A percentile compares a stretch with the other conserved stretches of the same genome.
Evolutionary conservation across 805 yeast species (phyloP).

Genomic region (Saturnispora ahearnii): DNA sequence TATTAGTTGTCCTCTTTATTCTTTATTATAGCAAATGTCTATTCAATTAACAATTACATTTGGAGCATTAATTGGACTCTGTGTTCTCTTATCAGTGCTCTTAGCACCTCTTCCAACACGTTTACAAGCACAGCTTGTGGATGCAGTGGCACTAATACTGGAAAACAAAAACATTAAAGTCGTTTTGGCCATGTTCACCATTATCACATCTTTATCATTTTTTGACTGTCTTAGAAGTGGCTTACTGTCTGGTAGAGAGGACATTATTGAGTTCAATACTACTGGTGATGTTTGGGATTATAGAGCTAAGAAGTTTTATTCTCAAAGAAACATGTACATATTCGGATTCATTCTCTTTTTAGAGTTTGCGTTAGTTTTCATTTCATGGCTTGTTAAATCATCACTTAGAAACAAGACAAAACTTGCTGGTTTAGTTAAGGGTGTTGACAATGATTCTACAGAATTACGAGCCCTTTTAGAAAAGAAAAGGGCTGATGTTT

Average conservation of each 20-base stretch:
- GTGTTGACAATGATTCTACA: constrained; percentile 21
- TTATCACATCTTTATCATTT: constrained; percentile 36
- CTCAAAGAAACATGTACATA: constrained; percentile 49
- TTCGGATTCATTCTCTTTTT: constrained; percentile 46
- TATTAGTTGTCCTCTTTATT: not conserved
- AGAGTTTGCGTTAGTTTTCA: constrained; percentile 36
- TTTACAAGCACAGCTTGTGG: constrained; percentile 31
- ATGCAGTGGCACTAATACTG: not conserved
- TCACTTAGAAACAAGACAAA: constrained; percentile 31
- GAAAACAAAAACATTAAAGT: constrained; percentile 5
- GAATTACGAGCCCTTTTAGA: constrained; percentile 24
- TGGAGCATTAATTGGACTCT: constrained; percentile 35
- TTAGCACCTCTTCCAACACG: constrained; percentile 43
- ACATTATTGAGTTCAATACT: constrained; percentile 9
- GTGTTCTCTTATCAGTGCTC: constrained; percentile 33
- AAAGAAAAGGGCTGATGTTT: constrained; percentile 18
- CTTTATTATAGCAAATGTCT: constrained; percentile 18
- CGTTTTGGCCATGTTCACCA: constrained; percentile 1
- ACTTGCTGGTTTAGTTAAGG: constrained; percentile 13
- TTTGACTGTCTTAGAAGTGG: constrained; percentile 33
- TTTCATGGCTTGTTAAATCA: constrained; percentile 35
- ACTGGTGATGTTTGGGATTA: constrained; percentile 23
- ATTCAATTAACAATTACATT: constrained; percentile 30
- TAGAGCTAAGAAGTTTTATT: constrained; percentile 41
- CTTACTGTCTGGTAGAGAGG: constrained; percentile 10